Evolutionary conservation across 2,329 filamentous ascomycete species (phyloP), one percentile per base, ranked within the genome.

Genomic region (Phyllachora maydis): DNA sequence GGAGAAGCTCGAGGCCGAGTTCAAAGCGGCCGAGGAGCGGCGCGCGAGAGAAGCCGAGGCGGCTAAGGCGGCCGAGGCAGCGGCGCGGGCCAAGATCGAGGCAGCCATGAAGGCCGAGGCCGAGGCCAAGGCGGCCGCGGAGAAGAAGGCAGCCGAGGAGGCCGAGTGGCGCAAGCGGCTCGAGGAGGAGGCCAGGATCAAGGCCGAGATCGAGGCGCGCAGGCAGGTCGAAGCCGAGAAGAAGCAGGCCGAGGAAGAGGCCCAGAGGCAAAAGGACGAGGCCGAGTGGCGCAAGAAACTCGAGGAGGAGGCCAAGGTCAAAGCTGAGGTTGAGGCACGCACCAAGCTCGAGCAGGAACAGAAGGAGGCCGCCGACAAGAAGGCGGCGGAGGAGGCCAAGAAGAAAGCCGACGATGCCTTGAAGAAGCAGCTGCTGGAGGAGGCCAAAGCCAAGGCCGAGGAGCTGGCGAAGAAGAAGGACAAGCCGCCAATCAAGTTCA

Each of bases 401-500:
- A 62, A 62, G 36, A 57, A 63, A 33, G 58, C 59, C 1, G 55
- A 67, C 25, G 60, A 65, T 23, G 56, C 58, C 5, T 52, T 59
- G n/a, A 59, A 54, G 32, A 54, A 56, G 22, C 54, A 49, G 32
- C 34, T 56, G 11, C 36, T 58, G 18, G 52, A 55, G 18, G 56
- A 57, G 24, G 48, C 50, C 11, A 55, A 56, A 37, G 35, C 37
- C 16, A 56, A 56, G 36, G 45, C 49, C 6, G 45, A 53, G 18
- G 54, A 56, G 30, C 50, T 46, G 2, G 40, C 38, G 9, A 48
- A 46, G 32, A 54, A 55, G 33, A 60, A 60, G 30, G 63, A 71
- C 19, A 76, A 79, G 44, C 57, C 69, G 20, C 78, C 77, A 3
- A 78, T 92, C 43, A 73, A 72, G 35, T 91, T 91, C 52, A 90